Evolutionary conservation across 495 filamentous ascomycete genomes (phyloP), one percentile per base, ranked within the genome.

Genomic region (Penicillium steckii): DNA sequence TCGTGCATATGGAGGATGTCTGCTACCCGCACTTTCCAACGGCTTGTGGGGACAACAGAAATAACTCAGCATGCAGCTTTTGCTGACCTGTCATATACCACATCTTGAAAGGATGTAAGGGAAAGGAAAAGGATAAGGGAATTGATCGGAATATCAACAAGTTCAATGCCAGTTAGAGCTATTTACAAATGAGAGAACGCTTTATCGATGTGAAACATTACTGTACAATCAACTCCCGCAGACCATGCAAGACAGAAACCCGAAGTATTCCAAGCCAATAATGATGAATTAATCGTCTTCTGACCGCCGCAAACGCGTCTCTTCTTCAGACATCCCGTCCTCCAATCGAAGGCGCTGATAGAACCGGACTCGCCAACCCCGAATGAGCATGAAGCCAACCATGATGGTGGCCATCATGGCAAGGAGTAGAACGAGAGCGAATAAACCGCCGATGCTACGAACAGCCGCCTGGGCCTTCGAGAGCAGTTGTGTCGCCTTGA

Each of bases 291-390:
- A 7, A 30, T 32, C 53, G 44, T 52, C 22, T 50, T 41, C 15
- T 50, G 38, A 41, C 38, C 18, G 43, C 18, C 38, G 44, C 18
- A 66, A 52, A 33, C 25, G 57, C 21, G 43, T 44, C 19, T 55
- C 41, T 33, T 65, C 56, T 2, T 58, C 60, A 3, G 57, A 27
- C 6, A 47, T 10, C n/a, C 40, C 46, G 8, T 58, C 52, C 21
- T 58, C 57, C 27, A 25, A 29, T n/a, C 24, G 45, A 22, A 58
- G 18, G 32, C 51, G 56, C 37, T 66, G 60, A 42, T 66, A 66
- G 9, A 66, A 41, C 13, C 55, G 60, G 56, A 66, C 54, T 43
- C 62, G 60, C 62, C 62, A 66, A 52, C 62, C 62, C 18, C 62
- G 60, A 48, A 63, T 56, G 18, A 66, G 40, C 51, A 66, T 7